Conservation (phyloP, 352 stramenopile species). For the Blastocystis hominis region DNA sequence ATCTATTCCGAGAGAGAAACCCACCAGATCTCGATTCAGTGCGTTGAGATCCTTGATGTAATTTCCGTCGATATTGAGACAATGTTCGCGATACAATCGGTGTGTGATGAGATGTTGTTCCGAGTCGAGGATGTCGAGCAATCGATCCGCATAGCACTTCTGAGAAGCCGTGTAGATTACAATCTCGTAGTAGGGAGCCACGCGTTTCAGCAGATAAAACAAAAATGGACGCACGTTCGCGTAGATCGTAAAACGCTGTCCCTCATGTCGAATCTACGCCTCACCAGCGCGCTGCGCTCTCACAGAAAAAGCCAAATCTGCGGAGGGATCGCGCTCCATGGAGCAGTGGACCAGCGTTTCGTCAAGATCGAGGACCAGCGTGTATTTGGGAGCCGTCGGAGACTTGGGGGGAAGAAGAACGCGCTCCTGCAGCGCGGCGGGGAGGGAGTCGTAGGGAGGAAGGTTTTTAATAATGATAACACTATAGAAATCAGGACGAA, state of each 20-base stretch:
- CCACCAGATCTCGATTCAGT: slow-evolving; percentile 46
- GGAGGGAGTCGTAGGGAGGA: slow-evolving; percentile 6
- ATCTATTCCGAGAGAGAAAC: too few species aligned
- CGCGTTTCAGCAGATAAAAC: slow-evolving; percentile 29
- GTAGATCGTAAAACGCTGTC: not conserved
- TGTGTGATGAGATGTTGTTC: slow-evolving; percentile 6
- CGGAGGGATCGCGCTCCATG: not conserved
- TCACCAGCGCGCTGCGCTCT: not conserved
- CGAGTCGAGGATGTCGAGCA: slow-evolving; percentile 41
- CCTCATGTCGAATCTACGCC: not conserved
- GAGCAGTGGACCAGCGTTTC: slow-evolving; percentile 54
- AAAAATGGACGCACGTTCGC: slow-evolving; percentile 38
- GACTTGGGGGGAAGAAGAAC: slow-evolving; percentile 10
- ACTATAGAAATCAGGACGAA: not conserved
- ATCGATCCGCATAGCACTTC: slow-evolving; percentile 17
- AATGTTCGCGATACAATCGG: slow-evolving; percentile 37
- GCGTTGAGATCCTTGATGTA: slow-evolving; percentile 54
- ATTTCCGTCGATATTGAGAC: slow-evolving; percentile 22
- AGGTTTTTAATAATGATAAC: slow-evolving; percentile 51
- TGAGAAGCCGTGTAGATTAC: slow-evolving; percentile 50
- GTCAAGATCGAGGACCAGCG: slow-evolving; percentile 38
- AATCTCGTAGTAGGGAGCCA: slow-evolving; percentile 34
- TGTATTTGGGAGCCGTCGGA: not conserved
- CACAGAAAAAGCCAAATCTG: slow-evolving; percentile 40
- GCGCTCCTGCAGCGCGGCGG: not conserved